Evolutionary conservation across 192 early-diverging fungal species (phyloP).

Genomic region (Backusella circina): DNA sequence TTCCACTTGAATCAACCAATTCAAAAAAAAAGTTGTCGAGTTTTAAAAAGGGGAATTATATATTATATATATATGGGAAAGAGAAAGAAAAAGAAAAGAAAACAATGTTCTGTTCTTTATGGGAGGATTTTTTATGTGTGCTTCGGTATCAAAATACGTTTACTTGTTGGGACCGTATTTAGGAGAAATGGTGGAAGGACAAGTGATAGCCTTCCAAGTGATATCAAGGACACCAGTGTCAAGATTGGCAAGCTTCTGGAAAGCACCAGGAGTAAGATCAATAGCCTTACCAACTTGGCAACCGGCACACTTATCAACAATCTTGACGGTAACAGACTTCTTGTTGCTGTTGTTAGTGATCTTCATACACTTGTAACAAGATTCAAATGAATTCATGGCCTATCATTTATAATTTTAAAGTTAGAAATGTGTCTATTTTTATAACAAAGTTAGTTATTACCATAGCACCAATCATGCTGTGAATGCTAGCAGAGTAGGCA

Average conservation of each 20-base stretch:
- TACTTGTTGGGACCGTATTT: background rate
- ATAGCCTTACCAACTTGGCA: constrained; percentile 25
- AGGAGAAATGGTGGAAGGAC: background rate
- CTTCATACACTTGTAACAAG: constrained; percentile 38
- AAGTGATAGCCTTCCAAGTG: constrained; percentile 21
- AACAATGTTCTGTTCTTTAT: background rate
- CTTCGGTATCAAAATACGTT: background rate
- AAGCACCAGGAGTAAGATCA: constrained; percentile 33
- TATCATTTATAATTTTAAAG: constrained; percentile 1
- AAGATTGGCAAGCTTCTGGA: constrained; percentile 24
- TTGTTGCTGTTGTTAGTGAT: constrained; percentile 25
- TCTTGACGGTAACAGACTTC: constrained; percentile 20
- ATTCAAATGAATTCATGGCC: constrained; percentile 25
- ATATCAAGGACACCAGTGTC: constrained; percentile 30
- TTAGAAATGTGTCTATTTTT: background rate
- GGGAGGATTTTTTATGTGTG: background rate
- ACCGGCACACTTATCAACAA: constrained; percentile 34
- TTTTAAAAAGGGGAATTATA: background rate
- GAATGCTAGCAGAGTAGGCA: constrained; percentile 27
- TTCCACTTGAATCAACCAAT: background rate
- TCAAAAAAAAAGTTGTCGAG: background rate
- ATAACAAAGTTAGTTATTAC: constrained; percentile 3
- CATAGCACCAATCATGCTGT: constrained; percentile 39
- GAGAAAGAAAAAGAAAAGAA: background rate
- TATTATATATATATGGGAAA: background rate